Evolutionary conservation across 148 eudicot genomes (phyloP).

Genomic region (Cornus florida): DNA sequence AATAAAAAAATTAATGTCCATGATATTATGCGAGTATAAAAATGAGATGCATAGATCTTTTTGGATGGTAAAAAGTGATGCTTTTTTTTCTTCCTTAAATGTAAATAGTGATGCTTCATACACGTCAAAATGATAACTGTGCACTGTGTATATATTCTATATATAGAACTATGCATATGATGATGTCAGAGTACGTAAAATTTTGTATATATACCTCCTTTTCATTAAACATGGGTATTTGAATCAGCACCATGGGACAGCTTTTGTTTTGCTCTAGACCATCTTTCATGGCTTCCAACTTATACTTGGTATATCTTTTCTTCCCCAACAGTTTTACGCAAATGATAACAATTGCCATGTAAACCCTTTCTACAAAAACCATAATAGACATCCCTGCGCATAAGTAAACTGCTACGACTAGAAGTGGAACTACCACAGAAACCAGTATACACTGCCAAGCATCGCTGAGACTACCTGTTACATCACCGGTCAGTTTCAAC

Average conservation of each 20-base stretch:
- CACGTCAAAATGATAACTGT: background rate
- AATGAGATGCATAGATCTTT: background rate
- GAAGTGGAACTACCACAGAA: slow-evolving; percentile 33
- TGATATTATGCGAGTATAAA: background rate
- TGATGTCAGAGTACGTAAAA: background rate
- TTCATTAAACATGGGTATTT: slow-evolving; percentile 52
- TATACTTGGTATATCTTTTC: slow-evolving; percentile 47
- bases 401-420: slow-evolving; percentile 32
- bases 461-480: slow-evolving; percentile 24
- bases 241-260: slow-evolving; percentile 44
- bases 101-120: background rate
- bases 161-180: background rate
- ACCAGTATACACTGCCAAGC: slow-evolving; percentile 36
- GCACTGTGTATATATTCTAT: background rate
- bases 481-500: slow-evolving; percentile 17
- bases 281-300: slow-evolving; percentile 34
- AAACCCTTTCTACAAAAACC: slow-evolving; percentile 50
- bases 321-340: slow-evolving; percentile 39
- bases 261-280: slow-evolving; percentile 33
- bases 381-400: slow-evolving; percentile 51
- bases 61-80: background rate
- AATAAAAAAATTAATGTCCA: background rate
- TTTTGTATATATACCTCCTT: slow-evolving; percentile 34
- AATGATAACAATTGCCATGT: slow-evolving; percentile 46
- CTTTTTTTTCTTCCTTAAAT: too few relatives aligned